phyloP scores from a whole-genome alignment of 306 rosid genomes.

The Vigna mungo region DNA sequence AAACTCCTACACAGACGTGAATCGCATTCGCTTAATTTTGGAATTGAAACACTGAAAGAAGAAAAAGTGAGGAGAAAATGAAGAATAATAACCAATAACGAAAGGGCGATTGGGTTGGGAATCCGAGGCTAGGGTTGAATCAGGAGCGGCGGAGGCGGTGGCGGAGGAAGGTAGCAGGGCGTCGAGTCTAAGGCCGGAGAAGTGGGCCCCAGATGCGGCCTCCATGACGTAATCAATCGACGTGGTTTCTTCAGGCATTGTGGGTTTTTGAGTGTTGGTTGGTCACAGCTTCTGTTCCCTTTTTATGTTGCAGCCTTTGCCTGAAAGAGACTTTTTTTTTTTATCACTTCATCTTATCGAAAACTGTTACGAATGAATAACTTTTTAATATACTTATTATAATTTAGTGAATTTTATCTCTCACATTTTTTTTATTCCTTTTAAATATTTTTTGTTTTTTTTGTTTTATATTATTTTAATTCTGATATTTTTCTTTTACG shows the following conservation, averaged over 20 bases:
- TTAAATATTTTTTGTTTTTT: too few relatives aligned
- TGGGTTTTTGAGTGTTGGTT: too few relatives aligned
- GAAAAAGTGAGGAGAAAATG: conserved; percentile 4
- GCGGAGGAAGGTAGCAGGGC: conserved; percentile 63
- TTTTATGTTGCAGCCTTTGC: too few relatives aligned
- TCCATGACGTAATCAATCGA: conserved; percentile 88
- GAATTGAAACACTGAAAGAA: neutral
- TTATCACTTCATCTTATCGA: too few relatives aligned
- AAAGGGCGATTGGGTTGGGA: conserved; percentile 72
- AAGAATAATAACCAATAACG: conserved; percentile 66
- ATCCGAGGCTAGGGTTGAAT: conserved; percentile 53
- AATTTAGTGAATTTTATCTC: too few relatives aligned
- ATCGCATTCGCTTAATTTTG: neutral
- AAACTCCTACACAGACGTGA: conserved; percentile 67
- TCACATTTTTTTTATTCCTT: too few relatives aligned
- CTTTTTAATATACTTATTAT: too few relatives aligned
- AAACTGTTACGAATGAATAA: too few relatives aligned
- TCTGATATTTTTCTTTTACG: too few relatives aligned
- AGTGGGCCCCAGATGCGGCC: conserved; percentile 94
- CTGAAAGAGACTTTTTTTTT: too few relatives aligned
- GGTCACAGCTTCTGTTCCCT: neutral
- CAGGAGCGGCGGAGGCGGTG: conserved; percentile 49
- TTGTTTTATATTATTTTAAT: too few relatives aligned
- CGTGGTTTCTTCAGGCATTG: conserved; percentile 79
- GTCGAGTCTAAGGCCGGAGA: conserved; percentile 85